Evolutionary conservation across 2,329 filamentous ascomycete species (phyloP).

Genomic region (Pyrenophora graminea): DNA sequence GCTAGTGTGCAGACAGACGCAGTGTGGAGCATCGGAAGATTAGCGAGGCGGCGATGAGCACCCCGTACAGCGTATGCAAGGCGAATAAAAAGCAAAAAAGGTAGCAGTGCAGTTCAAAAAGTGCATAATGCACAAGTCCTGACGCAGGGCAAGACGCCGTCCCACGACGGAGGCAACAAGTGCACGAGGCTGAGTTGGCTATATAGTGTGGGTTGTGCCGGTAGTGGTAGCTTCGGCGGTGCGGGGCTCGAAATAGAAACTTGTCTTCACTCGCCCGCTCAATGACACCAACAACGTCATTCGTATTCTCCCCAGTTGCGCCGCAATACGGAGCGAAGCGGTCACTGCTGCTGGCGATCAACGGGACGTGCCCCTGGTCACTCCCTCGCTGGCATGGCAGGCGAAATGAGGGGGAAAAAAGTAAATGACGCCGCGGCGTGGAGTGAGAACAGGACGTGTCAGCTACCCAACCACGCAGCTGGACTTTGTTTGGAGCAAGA

Average conservation of each 20-base stretch:
- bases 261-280: neutral
- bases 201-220: too few relatives aligned
- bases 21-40: too few relatives aligned
- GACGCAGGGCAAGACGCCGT: too few relatives aligned
- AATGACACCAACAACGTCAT: neutral
- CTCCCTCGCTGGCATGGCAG: neutral
- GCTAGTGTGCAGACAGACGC: neutral
- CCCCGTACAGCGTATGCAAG: too few relatives aligned
- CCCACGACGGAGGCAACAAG: too few relatives aligned
- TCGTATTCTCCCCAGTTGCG: neutral
- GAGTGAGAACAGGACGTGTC: neutral
- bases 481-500: slow-evolving; percentile 1
- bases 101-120: too few relatives aligned
- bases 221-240: too few relatives aligned
- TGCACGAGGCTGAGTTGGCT: too few relatives aligned
- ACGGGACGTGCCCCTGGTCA: neutral
- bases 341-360: neutral
- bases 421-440: slow-evolving; percentile 7
- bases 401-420: neutral
- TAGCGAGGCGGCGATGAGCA: too few relatives aligned
- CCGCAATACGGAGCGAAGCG: neutral
- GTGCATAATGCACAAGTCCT: too few relatives aligned
- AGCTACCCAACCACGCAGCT: neutral
- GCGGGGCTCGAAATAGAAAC: too few relatives aligned
- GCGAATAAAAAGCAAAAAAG: too few relatives aligned